phyloP scores from a whole-genome alignment of 2,329 filamentous ascomycete genomes.

The Albifimbria verrucaria region DNA sequence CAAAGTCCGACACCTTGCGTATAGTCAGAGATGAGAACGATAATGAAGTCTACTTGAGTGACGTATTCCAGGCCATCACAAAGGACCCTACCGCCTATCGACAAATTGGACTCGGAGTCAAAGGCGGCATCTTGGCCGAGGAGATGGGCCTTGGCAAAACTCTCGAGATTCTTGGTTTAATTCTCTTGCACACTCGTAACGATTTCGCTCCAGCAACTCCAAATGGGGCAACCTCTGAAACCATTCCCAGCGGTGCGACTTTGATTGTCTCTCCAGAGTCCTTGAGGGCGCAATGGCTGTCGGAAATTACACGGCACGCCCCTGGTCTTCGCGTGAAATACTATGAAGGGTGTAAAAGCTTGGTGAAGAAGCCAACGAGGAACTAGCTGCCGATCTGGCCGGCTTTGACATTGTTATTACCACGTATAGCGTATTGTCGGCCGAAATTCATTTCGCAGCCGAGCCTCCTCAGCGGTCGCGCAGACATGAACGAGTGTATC shows the following conservation, averaged over 20 bases:
- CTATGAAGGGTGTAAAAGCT: constrained; percentile 50
- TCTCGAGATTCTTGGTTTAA: constrained; percentile 68
- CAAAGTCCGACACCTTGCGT: constrained; percentile 25
- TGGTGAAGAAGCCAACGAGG: constrained; percentile 30
- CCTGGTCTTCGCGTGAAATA: constrained; percentile 53
- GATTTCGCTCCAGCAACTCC: constrained; percentile 12
- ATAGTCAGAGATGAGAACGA: constrained; percentile 29
- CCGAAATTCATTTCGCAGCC: constrained; percentile 74
- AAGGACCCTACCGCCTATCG: constrained; percentile 44
- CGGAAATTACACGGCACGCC: constrained; percentile 57
- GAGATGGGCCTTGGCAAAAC: constrained; percentile 86
- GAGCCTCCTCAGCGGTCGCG: constrained; percentile 66
- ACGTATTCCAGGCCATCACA: constrained; percentile 58
- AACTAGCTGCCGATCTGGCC: constrained; percentile 42
- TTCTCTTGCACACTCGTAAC: constrained; percentile 54
- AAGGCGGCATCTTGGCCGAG: constrained; percentile 68
- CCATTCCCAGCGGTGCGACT: constrained; percentile 52
- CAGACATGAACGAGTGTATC: constrained; percentile 63
- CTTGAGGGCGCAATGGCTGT: constrained; percentile 58
- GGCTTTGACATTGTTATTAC: constrained; percentile 59
- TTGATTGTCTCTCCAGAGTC: constrained; percentile 59
- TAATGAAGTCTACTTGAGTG: constrained; percentile 52
- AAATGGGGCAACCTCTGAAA: constrained; percentile 34
- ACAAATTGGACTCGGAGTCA: constrained; percentile 36
- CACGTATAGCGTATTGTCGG: constrained; percentile 68